Base-by-base conservation (phyloP, 305 asterid species). In the Plantago lanceolata region DNA sequence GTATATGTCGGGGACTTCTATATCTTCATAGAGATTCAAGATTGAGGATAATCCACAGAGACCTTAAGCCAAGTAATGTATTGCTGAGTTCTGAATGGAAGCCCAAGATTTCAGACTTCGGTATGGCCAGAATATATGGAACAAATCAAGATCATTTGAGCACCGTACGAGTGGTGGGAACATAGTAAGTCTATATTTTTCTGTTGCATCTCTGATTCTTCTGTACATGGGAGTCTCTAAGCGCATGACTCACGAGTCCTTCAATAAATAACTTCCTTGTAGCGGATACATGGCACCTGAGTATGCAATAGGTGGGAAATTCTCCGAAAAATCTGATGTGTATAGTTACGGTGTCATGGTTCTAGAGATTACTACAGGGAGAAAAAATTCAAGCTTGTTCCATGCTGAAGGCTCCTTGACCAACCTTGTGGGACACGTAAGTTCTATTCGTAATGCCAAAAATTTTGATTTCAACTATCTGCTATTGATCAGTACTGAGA, bases 251-350 rank as follows among this genome's bases (percentile, higher is more conserved):
- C 12, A 3, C n/a, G 28, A 3, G 28, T 24, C 28, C 2, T 24
- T 24, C 28, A 8, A 40, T 16, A 24, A 4, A 8, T 0, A 0
- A 7, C 57, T 65, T 51, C 44, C 48, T 64, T 68, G 74, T 80
- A 82, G 84, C 19, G 88, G 88, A 57, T 82, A 82, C 48, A 77
- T 82, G 85, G 85, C 83, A 21, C 85, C 83, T 0, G 88, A 79
- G 69, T 82, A 79, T 47, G 84, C 84, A 48, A 31, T 78, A 70
- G 76, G 76, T 63, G 89, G 86, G 43, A 76, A 73, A 76, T 78
- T 80, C 55, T 83, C 84, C 2, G 84, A 80, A 55, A 80, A 69
- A 66, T 75, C 81, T 0, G 82, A 83, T 49, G 84, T 83, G 8
- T 83, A 67, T 67, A 80, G 89, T 76, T 75, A 76, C 13, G 89